Evolutionary conservation across 2,329 filamentous ascomycete species (phyloP), one percentile per base, ranked within the genome.

Genomic region (Trichoderma brevicompactum): DNA sequence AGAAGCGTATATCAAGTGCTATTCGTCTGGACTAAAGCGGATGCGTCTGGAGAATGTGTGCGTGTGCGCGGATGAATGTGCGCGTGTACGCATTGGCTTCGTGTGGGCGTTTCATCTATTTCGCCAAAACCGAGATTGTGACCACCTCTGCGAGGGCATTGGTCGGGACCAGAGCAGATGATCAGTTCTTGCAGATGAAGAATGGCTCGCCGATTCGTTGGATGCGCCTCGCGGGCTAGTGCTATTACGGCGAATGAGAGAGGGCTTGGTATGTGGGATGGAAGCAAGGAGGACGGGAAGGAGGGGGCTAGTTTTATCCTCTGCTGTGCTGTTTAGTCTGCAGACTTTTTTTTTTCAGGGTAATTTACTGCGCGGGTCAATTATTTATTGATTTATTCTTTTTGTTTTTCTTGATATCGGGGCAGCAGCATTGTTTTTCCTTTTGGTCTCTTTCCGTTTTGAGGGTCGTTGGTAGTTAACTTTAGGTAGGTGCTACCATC

Each of bases 121-220:
- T 49, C 55, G 32, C 59, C 59, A 53, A 53, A 52, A 41, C 60
- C 49, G 49, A 54, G 60, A 15, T 46, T 38, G 60, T 46, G 60
- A 34, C 49, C 49, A 49, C 49, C 40, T 49, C 28, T 54, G 48
- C 15, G 8, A 28, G n/a, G 60, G 17, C 28, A 63, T 63, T 63
- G 60, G 60, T 41, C 32, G 40, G 40, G 36, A 54, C 19, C 60
- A 38, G 49, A 46, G 60, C 60, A 63, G 60, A 63, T 63, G 60
- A 63, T 63, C 60, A 63, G 60, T 63, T 63, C 49, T 63, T 63
- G 60, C 60, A 63, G 60, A 63, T 54, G 60, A 36, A 43, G 49
- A 53, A 44, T 34, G 28, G 60, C 60, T 36, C 49, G 49, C 60
- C 60, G 60, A 63, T 63, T 54, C 49, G 60, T 48, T 19, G 36